Conservation (phyloP, 345 rosid species). For the Pugionium cornutum region DNA sequence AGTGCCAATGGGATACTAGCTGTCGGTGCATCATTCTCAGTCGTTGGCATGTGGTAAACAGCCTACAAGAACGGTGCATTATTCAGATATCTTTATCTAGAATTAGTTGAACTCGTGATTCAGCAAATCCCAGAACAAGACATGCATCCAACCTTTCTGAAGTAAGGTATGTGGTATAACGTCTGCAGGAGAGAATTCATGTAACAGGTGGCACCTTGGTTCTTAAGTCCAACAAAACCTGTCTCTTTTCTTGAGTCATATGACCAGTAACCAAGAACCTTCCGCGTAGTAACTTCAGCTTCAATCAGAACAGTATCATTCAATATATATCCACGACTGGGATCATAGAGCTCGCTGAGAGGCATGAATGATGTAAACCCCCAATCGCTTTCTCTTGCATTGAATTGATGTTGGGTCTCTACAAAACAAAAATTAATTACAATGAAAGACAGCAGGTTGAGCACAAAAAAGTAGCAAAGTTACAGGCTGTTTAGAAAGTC, state of each 20-base stretch:
- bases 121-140: constrained; percentile 9
- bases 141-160: constrained; percentile 70
- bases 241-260: constrained; percentile 99
- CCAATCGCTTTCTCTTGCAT: constrained; percentile 97
- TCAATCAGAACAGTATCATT: constrained; percentile 78
- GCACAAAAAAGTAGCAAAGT: constrained; percentile 8
- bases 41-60: constrained; percentile 98
- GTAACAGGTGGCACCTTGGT: constrained; percentile 99
- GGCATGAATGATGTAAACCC: constrained; percentile 98
- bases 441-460: constrained; percentile 17
- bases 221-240: constrained; percentile 94
- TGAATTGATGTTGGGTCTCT: constrained; percentile 96
- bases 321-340: constrained; percentile 69
- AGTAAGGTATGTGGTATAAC: constrained; percentile 83
- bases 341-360: constrained; percentile 87
- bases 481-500: constrained; percentile 15
- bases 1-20: constrained; percentile 97
- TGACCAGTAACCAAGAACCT: constrained; percentile 83
- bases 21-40: constrained; percentile 89
- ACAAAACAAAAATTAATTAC: constrained; percentile 30
- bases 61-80: constrained; percentile 56
- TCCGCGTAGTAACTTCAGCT: constrained; percentile 92
- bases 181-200: constrained; percentile 97
- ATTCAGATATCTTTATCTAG: constrained; percentile 26
- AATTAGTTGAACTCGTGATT: constrained; percentile 2